phyloP scores from a whole-genome alignment of 2,329 filamentous ascomycete genomes.

The Lachnellula occidentalis region DNA sequence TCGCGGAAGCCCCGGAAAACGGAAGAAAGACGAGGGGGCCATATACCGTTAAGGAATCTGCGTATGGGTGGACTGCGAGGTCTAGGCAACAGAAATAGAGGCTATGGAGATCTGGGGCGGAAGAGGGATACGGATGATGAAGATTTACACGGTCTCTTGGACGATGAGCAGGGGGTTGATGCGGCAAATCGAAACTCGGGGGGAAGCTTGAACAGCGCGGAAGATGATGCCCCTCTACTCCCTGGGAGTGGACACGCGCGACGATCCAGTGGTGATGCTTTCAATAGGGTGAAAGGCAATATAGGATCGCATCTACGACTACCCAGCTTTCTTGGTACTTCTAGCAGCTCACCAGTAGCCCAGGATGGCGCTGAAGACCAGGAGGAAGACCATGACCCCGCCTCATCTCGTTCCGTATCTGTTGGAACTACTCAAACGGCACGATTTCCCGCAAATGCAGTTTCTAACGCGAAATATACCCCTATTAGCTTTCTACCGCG shows the following conservation, averaged over 20 bases:
- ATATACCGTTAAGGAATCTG: conserved; percentile 67
- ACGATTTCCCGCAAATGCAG: conserved; percentile 80
- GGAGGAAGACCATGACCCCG: conserved; percentile 56
- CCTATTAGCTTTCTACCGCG: conserved; percentile 88
- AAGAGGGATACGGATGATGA: conserved; percentile 54
- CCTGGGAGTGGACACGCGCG: conserved; percentile 31
- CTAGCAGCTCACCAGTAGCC: conserved; percentile 9
- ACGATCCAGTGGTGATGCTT: conserved; percentile 35
- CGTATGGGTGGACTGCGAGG: conserved; percentile 61
- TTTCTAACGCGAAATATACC: conserved; percentile 98
- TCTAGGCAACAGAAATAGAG: conserved; percentile 43
- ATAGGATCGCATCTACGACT: conserved; percentile 54
- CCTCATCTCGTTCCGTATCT: conserved; percentile 66
- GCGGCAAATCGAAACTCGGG: conserved; percentile 51
- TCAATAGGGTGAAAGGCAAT: conserved; percentile 38
- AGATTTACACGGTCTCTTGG: conserved; percentile 62
- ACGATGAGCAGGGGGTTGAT: conserved; percentile 50
- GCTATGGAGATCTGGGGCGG: conserved; percentile 56
- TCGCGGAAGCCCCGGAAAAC: conserved; percentile 27
- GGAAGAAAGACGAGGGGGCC: conserved; percentile 25
- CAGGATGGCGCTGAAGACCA: conserved; percentile 35
- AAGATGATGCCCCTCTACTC: conserved; percentile 73
- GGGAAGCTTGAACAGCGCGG: conserved; percentile 48
- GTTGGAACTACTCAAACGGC: conserved; percentile 69
- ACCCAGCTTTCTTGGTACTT: conserved; percentile 58